A percentile compares a stretch with the other conserved stretches of the same genome.
Conservation (phyloP, 1,139 yeast species). For the Suhomyces coccinellae region DNA sequence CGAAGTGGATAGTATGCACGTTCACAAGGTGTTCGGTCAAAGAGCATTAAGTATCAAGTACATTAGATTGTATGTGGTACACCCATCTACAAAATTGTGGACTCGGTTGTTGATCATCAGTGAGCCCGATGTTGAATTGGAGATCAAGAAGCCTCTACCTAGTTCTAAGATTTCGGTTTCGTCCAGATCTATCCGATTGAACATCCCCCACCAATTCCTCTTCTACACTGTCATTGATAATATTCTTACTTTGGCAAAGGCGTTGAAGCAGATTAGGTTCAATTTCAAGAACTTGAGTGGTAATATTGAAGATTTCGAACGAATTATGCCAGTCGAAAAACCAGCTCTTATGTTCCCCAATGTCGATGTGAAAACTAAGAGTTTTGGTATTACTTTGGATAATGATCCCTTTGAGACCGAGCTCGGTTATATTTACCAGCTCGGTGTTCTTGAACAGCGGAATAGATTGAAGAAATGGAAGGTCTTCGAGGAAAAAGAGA, state of each 20-base stretch:
- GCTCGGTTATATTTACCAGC: conserved; percentile 37
- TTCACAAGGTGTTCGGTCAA: conserved; percentile 30
- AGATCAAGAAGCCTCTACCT: conserved; percentile 15
- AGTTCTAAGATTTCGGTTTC: conserved; percentile 16
- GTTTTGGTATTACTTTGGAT: conserved; percentile 40
- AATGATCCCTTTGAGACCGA: conserved; percentile 48
- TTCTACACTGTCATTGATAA: conserved; percentile 70
- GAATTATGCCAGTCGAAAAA: conserved; percentile 36
- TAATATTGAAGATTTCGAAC: conserved; percentile 38
- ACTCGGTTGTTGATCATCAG: conserved; percentile 38
- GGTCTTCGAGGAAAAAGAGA: conserved; percentile 29
- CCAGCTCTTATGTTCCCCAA: conserved; percentile 33
- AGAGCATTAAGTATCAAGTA: conserved; percentile 35
- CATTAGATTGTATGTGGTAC: conserved; percentile 51
- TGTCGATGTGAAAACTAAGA: conserved; percentile 31
- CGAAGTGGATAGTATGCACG: conserved; percentile 44
- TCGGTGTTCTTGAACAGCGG: conserved; percentile 41
- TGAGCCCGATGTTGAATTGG: conserved; percentile 36
- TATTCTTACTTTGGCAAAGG: conserved; percentile 58
- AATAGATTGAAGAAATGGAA: conserved; percentile 32
- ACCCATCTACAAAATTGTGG: conserved; percentile 55
- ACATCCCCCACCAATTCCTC: conserved; percentile 61
- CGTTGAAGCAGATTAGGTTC: conserved; percentile 53
- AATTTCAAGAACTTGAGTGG: conserved; percentile 48
- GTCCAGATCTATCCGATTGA: conserved; percentile 33